A percentile compares a stretch with the other conserved stretches of the same genome.
Evolutionary conservation across 2,329 filamentous ascomycete species (phyloP).

Genomic region (Penicillium sp.): DNA sequence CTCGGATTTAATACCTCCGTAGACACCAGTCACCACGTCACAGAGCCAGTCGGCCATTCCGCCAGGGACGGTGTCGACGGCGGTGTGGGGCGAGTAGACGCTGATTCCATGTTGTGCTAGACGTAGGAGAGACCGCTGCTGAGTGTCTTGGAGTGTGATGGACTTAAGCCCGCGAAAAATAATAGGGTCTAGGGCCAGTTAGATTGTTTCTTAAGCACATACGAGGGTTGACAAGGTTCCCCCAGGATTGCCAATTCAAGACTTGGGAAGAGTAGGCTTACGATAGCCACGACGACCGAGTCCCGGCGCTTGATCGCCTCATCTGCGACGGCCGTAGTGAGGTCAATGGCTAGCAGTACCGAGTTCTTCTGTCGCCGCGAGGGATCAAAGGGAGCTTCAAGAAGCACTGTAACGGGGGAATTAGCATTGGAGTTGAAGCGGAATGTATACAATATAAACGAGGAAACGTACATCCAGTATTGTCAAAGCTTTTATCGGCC

Average conservation of each 20-base stretch:
- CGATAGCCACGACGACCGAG: constrained; percentile 86
- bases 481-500: constrained; percentile 89
- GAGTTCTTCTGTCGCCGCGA: constrained; percentile 57
- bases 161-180: constrained; percentile 93
- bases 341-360: constrained; percentile 78
- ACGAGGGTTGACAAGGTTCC: not conserved
- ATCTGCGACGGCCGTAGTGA: constrained; percentile 81
- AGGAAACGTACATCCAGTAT: constrained; percentile 66
- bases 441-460: not conserved
- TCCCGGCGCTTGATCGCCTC: constrained; percentile 76
- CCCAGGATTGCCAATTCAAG: not conserved
- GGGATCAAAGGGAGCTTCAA: constrained; percentile 62
- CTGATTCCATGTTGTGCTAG: constrained; percentile 83
- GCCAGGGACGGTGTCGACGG: constrained; percentile 76
- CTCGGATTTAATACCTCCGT: constrained; percentile 11
- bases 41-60: constrained; percentile 94
- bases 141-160: constrained; percentile 74
- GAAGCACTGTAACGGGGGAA: constrained; percentile 50
- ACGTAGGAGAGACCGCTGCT: constrained; percentile 77
- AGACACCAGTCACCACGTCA: constrained; percentile 65
- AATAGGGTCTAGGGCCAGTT: constrained; percentile 66
- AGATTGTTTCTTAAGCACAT: not conserved
- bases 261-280: constrained; percentile 40
- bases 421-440: not conserved
- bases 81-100: constrained; percentile 94